phyloP scores from a whole-genome alignment of 2,329 filamentous ascomycete species.

The Phaeoacremonium minimum region DNA sequence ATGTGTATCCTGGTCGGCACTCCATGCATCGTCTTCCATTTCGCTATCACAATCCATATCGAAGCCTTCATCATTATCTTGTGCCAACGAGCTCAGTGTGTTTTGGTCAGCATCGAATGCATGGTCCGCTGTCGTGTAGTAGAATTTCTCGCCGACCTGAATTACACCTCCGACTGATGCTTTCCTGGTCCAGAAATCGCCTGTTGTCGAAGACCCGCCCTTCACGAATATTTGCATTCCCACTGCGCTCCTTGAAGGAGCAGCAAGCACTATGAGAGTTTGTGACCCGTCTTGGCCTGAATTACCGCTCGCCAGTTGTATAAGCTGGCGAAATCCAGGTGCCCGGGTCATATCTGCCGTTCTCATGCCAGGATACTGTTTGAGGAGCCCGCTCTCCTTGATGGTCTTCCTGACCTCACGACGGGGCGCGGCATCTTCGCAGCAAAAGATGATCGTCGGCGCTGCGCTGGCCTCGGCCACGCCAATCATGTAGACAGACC shows the following conservation, averaged over 20 bases:
- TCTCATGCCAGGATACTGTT: conserved; percentile 3
- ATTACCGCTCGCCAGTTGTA: neutral
- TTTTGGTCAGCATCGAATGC: neutral
- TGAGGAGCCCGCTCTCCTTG: neutral
- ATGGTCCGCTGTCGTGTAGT: conserved; percentile 4
- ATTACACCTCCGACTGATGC: conserved; percentile 6
- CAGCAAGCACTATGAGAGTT: neutral
- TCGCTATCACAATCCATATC: too few species aligned
- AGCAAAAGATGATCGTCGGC: conserved; percentile 5
- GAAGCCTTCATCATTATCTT: too few species aligned
- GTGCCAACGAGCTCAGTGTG: too few species aligned
- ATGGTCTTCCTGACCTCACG: neutral
- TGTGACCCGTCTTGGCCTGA: accelerated
- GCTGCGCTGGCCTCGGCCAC: neutral
- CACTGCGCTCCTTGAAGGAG: neutral
- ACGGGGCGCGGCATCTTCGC: neutral
- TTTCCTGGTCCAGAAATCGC: neutral
- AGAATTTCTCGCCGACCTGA: neutral
- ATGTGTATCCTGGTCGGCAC: too few species aligned
- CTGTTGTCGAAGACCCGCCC: too few species aligned
- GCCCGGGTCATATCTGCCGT: neutral
- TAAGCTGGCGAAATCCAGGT: conserved; percentile 1
- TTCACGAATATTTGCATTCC: neutral
- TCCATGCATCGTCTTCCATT: too few species aligned
- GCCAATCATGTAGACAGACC: conserved; percentile 5